Base-by-base conservation (phyloP, 2,329 filamentous ascomycete species). In the Fusarium nelsonii region DNA sequence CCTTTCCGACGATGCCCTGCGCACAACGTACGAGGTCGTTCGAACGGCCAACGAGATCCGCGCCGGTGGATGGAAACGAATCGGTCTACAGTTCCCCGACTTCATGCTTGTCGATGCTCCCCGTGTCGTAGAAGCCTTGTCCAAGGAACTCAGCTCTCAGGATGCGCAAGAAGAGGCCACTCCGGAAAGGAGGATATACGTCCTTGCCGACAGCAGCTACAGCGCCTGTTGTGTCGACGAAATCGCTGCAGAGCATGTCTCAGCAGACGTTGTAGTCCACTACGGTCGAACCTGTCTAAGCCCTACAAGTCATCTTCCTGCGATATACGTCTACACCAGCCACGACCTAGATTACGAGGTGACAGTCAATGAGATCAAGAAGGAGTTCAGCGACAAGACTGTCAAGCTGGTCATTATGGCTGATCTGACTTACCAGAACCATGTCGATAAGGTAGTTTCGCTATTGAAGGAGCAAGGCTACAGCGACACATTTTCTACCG, bases 141-240 rank as follows among this genome's bases (percentile, higher is more conserved):
- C 63, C 0, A 63, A 65, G 9, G 76, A 79, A 51, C 68, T 81
- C 7, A 46, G 26, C 3, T 26, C 54, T 4, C 52, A 56, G 1
- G 68, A 72, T 34, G 63, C 57, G 1, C 59, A 55, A 12, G 61
- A 57, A 30, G 50, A 68, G 15, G 34, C 18, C 11, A 58, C 50
- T 34, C 10, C 23, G 4, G 64, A 71, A 41, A 70, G 57, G 57
- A 77, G 84, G 65, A 84, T 98, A 53, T 97, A 92, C 73, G 94
- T 99, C 63, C 84, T 99, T 18, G 96, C 91, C 33, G 96, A 99
- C 79, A 98, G 96, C 4, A 97, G 95, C 3, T 99, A 98, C 80
- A 97, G 96, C 63, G 91, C 95, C 1, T 99, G 96, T 81, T 99
- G 96, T 75, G 94, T 98, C 18, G 96, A 99, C 75, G 96, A 99